phyloP scores from a whole-genome alignment of 164 flowering plant genomes.

The Echeveria elegans region DNA sequence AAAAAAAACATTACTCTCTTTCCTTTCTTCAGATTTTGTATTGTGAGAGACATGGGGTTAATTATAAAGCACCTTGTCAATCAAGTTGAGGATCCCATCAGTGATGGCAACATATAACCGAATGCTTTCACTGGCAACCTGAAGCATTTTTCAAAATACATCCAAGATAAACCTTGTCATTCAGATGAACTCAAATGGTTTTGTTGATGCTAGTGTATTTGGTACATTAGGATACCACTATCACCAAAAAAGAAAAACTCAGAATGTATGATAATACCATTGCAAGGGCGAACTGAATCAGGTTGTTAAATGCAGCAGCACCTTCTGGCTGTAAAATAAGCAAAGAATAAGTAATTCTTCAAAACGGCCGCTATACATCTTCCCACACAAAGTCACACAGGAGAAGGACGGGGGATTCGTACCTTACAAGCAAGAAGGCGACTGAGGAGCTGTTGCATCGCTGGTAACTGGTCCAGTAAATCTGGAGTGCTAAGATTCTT shows the following conservation, averaged over 20 bases:
- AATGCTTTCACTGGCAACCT: conserved; percentile 43
- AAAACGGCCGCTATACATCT: neutral
- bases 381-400: conserved; percentile 29
- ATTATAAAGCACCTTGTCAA: conserved; percentile 35
- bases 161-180: neutral
- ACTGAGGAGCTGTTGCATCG: conserved; percentile 41
- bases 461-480: conserved; percentile 35
- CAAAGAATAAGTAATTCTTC: neutral
- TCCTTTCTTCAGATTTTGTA: neutral
- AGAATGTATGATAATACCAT: conserved; percentile 21
- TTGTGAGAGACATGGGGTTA: neutral
- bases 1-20: too few relatives aligned
- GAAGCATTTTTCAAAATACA: conserved; percentile 9
- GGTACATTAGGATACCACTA: neutral
- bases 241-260: neutral
- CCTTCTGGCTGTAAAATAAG: conserved; percentile 44
- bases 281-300: conserved; percentile 44
- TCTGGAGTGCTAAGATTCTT: conserved; percentile 10
- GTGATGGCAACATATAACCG: conserved; percentile 31
- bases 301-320: conserved; percentile 26
- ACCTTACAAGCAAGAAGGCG: conserved; percentile 54
- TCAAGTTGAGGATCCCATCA: conserved; percentile 37
- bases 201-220: neutral
- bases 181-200: neutral
- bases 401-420: conserved; percentile 29